These are phyloP conservation scores for Linanthus parryae DNA, from an alignment of 148 eudicot genomes.

Conservation along the genomic window DNA sequence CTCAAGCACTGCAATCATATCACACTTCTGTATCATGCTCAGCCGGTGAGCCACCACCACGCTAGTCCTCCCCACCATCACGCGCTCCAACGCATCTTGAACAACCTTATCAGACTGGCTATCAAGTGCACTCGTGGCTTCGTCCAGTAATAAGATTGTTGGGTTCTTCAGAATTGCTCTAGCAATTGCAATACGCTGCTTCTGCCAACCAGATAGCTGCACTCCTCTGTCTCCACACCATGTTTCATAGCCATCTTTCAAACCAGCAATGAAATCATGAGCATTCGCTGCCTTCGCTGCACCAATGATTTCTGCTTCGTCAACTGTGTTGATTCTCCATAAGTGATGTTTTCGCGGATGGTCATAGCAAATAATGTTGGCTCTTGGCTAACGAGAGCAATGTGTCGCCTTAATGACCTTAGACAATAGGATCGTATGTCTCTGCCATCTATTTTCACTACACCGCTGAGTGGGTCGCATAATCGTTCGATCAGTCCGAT, in stretches of 20 bases:
- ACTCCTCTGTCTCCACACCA: conserved; percentile 3
- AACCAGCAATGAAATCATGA: conserved; percentile 5
- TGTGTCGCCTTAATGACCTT: background rate
- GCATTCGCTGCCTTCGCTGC: conserved; percentile 5
- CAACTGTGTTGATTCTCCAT: background rate
- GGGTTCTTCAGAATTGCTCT: conserved; percentile 4
- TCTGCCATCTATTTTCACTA: background rate
- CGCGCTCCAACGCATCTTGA: conserved; percentile 3
- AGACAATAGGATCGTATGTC: background rate
- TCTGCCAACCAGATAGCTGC: conserved; percentile 3
- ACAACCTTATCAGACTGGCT: background rate
- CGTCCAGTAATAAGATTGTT: background rate
- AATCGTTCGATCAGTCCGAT: conserved; percentile 2
- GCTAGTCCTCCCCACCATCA: conserved; percentile 3
- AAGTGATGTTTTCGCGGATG: background rate
- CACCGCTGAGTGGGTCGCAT: conserved; percentile 1
- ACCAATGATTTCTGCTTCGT: background rate
- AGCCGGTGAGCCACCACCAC: conserved; percentile 2
- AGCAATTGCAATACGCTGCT: conserved; percentile 1
- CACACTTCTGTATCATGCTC: background rate
- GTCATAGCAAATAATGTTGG: conserved; percentile 4
- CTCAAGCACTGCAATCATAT: background rate
- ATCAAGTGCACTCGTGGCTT: conserved; percentile 8
- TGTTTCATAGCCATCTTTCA: conserved; percentile 1
- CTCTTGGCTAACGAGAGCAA: background rate